phyloP scores from a whole-genome alignment of 164 flowering plant species.

The Warburgia ugandensis region DNA sequence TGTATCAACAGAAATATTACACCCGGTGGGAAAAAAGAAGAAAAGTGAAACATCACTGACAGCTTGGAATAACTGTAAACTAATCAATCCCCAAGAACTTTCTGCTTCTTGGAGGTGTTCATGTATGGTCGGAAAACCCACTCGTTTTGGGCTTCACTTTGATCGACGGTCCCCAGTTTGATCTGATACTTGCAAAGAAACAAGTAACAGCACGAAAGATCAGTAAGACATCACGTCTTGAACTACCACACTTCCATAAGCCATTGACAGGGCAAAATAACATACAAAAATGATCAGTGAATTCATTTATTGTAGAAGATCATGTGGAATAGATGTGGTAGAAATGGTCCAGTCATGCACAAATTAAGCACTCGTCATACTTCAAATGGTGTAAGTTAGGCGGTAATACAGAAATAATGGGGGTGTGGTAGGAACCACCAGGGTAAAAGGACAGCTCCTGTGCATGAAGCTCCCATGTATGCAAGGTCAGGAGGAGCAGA shows the following conservation, averaged over 20 bases:
- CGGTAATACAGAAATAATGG: no score
- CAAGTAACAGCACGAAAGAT: no score
- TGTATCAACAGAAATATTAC: no score
- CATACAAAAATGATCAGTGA: background rate
- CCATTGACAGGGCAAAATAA: background rate
- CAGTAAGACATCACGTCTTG: background rate
- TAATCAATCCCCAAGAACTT: constrained; percentile 46
- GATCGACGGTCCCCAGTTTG: constrained; percentile 79
- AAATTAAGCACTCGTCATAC: background rate
- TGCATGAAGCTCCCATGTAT: no score
- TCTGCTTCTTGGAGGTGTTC: constrained; percentile 75
- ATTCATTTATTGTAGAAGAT: background rate
- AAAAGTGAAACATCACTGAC: no score
- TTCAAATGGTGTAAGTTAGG: no score
- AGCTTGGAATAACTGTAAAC: no score
- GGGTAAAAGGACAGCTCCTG: no score
- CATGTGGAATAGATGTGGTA: background rate
- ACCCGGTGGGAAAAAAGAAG: no score
- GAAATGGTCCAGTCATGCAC: background rate
- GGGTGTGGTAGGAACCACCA: no score
- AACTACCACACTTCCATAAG: background rate
- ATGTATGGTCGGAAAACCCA: constrained; percentile 76
- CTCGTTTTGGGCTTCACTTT: constrained; percentile 73
- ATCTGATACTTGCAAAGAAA: constrained; percentile 35
- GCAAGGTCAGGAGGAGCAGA: no score